A percentile compares a stretch with the other conserved stretches of the same genome.
These are phyloP conservation scores for Fusarium sp. DNA, from an alignment of 2,329 filamentous ascomycete genomes.

Conservation along the genomic window DNA sequence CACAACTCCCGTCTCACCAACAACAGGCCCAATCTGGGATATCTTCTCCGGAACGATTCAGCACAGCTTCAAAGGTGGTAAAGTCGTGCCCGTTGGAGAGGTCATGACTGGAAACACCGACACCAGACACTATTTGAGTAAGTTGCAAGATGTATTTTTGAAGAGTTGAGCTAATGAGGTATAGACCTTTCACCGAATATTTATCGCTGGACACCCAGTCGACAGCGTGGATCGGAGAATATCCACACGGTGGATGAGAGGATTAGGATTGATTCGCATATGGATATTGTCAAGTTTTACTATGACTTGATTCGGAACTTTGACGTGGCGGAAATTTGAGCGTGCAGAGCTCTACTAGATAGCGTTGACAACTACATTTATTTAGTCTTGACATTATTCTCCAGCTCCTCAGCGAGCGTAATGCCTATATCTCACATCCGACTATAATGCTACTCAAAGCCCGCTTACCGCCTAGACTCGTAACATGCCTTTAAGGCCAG, in stretches of 20 bases:
- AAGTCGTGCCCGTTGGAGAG: conserved; percentile 65
- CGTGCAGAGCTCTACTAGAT: neutral
- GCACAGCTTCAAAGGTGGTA: conserved; percentile 58
- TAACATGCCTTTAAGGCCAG: neutral
- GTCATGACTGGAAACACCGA: conserved; percentile 61
- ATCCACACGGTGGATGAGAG: conserved; percentile 60
- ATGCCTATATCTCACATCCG: too few species aligned
- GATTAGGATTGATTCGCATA: conserved; percentile 55
- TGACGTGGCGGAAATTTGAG: conserved; percentile 53
- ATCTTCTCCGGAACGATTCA: conserved; percentile 65
- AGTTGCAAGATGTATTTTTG: conserved; percentile 5
- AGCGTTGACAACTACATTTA: too few species aligned
- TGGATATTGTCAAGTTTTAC: conserved; percentile 59
- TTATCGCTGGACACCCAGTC: conserved; percentile 60
- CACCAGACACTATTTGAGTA: conserved; percentile 57
- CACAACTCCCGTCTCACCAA: conserved; percentile 70
- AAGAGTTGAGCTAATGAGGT: neutral
- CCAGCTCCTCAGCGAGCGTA: too few species aligned
- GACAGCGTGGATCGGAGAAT: conserved; percentile 42
- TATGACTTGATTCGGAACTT: conserved; percentile 60
- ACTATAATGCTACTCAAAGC: neutral
- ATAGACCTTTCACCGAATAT: conserved; percentile 51
- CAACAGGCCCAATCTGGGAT: conserved; percentile 58
- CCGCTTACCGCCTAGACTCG: neutral
- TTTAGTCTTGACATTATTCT: too few species aligned